A percentile compares a stretch with the other conserved stretches of the same genome.
Conservation (phyloP, 2,329 filamentous ascomycete species). For the Neonectria coccinea region DNA sequence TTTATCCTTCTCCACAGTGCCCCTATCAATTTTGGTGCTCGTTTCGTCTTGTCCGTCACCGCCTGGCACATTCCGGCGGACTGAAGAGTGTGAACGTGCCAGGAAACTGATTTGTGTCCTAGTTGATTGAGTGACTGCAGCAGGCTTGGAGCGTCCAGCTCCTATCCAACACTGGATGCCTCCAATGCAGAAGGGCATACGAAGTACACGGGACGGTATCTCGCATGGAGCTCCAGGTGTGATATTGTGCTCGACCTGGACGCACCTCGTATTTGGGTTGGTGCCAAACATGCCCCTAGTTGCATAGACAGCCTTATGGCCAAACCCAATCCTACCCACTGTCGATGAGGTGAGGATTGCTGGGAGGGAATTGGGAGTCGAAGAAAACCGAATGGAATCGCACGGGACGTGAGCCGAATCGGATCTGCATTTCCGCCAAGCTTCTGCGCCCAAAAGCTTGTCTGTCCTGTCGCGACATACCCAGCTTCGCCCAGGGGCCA, state of each 20-base stretch:
- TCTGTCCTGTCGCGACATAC: slow-evolving; percentile 27
- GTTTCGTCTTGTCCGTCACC: background rate
- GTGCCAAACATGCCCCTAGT: background rate
- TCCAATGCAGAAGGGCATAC: background rate
- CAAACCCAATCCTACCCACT: background rate
- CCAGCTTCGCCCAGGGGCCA: slow-evolving; percentile 14
- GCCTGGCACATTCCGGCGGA: background rate
- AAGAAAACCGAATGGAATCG: slow-evolving; percentile 15
- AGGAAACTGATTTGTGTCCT: background rate
- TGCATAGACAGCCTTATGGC: background rate
- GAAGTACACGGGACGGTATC: background rate
- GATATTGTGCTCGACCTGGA: background rate
- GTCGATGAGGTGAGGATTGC: background rate
- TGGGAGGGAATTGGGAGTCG: background rate
- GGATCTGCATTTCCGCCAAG: slow-evolving; percentile 40
- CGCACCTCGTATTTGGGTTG: slow-evolving; percentile 5
- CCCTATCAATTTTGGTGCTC: background rate
- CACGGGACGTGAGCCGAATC: slow-evolving; percentile 29
- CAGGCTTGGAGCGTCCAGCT: background rate
- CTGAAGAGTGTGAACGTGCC: background rate
- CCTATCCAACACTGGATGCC: background rate
- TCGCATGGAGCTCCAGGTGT: background rate
- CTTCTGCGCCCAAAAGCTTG: slow-evolving; percentile 38
- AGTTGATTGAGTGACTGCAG: background rate
- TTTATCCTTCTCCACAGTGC: background rate